Conservation (phyloP, 306 rosid species). For the Potentilla sterilis region DNA sequence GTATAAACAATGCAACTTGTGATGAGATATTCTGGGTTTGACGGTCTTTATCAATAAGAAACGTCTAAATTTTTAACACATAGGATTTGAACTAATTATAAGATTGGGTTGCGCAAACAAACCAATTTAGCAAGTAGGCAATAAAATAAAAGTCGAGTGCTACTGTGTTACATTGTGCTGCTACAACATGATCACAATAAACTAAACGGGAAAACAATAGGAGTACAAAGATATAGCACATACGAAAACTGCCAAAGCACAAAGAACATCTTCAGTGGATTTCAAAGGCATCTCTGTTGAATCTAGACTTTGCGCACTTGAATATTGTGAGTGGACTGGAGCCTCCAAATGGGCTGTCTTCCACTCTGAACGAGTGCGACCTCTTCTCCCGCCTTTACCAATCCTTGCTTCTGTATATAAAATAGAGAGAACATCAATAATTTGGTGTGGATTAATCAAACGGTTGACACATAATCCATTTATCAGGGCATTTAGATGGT, state of each 20-base stretch:
- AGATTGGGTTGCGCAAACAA: conserved; percentile 2
- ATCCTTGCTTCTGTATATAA: conserved; percentile 71
- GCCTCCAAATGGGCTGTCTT: conserved; percentile 97
- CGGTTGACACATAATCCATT: background rate
- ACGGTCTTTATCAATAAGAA: no score
- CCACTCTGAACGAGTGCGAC: conserved; percentile 97
- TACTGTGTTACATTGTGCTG: background rate
- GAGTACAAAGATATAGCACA: background rate
- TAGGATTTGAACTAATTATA: background rate
- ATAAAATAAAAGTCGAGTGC: background rate
- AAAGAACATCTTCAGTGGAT: conserved; percentile 5
- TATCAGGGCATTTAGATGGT: background rate
- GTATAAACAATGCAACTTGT: no score
- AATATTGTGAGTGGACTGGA: conserved; percentile 93
- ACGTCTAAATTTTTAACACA: no score
- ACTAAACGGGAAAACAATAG: background rate
- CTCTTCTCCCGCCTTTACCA: conserved; percentile 96
- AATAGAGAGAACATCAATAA: conserved; percentile 8
- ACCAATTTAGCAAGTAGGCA: background rate
- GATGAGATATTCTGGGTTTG: no score
- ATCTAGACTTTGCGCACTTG: conserved; percentile 74
- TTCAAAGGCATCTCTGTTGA: conserved; percentile 17
- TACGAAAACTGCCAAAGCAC: background rate
- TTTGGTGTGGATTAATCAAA: background rate
- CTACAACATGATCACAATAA: background rate